Conservation (phyloP, 2,329 filamentous ascomycete species). For the Fusarium avenaceum region DNA sequence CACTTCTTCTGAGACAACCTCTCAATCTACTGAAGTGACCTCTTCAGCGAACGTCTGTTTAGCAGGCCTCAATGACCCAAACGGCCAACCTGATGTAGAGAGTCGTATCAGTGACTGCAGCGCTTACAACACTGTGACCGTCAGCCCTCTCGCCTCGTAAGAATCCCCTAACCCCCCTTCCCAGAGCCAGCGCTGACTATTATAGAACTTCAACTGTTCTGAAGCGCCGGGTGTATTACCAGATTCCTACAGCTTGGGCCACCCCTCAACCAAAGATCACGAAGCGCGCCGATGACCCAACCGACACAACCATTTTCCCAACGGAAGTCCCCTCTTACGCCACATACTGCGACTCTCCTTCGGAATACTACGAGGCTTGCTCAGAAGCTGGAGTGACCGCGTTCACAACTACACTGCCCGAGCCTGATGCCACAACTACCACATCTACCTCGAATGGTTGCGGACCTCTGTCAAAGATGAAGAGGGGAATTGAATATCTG, state of each 20-base stretch:
- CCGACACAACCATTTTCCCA: constrained; percentile 31
- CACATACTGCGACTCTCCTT: constrained; percentile 29
- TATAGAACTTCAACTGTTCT: constrained; percentile 5
- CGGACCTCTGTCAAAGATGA: not conserved
- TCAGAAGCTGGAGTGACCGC: constrained; percentile 24
- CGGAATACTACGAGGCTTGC: constrained; percentile 33
- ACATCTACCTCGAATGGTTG: not conserved
- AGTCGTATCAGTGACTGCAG: constrained; percentile 24
- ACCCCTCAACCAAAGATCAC: constrained; percentile 1
- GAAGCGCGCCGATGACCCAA: not conserved
- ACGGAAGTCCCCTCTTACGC: constrained; percentile 26
- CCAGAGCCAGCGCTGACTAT: not conserved
- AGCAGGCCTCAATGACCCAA: not conserved
- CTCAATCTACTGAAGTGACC: not conserved
- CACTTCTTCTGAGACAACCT: not conserved
- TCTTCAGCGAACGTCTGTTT: not conserved
- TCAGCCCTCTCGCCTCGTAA: constrained; percentile 33
- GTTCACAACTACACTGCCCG: constrained; percentile 19
- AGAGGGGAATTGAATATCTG: constrained; percentile 1
- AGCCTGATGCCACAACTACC: not conserved
- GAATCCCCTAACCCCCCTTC: accelerated
- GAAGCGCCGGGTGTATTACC: constrained; percentile 2
- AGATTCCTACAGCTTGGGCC: constrained; percentile 24
- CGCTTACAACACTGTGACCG: constrained; percentile 21
- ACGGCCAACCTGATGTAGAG: constrained; percentile 7